Evolutionary conservation across 768 basidiomycete species (phyloP).

Genomic region (Kondoa malvinella): DNA sequence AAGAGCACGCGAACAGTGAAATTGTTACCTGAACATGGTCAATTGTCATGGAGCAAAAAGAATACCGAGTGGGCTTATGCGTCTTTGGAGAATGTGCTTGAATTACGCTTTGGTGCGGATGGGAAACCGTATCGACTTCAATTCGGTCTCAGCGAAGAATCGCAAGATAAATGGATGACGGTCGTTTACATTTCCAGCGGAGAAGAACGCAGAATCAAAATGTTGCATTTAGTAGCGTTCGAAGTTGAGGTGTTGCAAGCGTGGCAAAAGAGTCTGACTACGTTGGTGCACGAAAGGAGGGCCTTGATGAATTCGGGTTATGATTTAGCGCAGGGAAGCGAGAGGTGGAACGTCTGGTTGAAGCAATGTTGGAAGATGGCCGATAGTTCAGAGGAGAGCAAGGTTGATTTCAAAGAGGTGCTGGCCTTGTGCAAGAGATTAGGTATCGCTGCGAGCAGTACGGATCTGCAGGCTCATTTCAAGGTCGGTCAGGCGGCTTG

Average conservation of each 20-base stretch:
- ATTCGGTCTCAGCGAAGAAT: conserved; percentile 11
- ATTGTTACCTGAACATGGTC: conserved; percentile 16
- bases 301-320: conserved; percentile 11
- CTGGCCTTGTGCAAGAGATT: conserved; percentile 7
- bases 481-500: conserved; percentile 3
- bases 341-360: conserved; percentile 14
- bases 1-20: conserved; percentile 9
- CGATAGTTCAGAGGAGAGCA: conserved; percentile 14
- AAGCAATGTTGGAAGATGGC: conserved; percentile 15
- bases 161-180: conserved; percentile 14
- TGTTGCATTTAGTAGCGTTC: conserved; percentile 17
- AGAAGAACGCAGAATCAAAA: conserved; percentile 5
- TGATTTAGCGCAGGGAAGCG: conserved; percentile 8
- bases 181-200: conserved; percentile 13
- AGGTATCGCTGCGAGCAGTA: conserved; percentile 12
- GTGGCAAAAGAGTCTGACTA: conserved; percentile 11
- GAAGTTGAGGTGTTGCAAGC: conserved; percentile 7
- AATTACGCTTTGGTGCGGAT: conserved; percentile 17
- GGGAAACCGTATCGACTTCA: conserved; percentile 13
- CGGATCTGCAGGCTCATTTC: conserved; percentile 8
- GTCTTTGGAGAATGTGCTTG: conserved; percentile 14
- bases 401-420: conserved; percentile 11
- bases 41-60: conserved; percentile 10
- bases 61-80: not conserved
- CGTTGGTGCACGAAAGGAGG: conserved; percentile 12